A percentile compares a stretch with the other conserved stretches of the same genome.
phyloP scores from a whole-genome alignment of 305 asterid genomes.

The Fraxinus paxiana region DNA sequence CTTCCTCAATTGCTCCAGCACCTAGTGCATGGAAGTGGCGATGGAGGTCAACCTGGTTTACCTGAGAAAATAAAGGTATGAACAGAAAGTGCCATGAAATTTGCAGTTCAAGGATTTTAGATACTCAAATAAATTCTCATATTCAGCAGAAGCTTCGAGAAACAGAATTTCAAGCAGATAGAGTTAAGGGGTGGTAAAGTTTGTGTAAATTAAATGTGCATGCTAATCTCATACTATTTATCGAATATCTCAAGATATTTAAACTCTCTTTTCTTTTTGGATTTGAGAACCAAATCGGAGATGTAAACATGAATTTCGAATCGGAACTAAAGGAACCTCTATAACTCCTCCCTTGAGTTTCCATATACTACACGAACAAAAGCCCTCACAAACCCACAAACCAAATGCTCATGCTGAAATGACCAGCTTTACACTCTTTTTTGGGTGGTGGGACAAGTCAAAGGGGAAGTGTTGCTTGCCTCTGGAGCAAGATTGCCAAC shows the following conservation, averaged over 20 bases:
- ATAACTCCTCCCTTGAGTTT: background rate
- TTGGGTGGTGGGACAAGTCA: slow-evolving; percentile 6
- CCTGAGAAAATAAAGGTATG: slow-evolving; percentile 39
- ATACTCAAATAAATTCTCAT: background rate
- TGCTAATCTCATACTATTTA: background rate
- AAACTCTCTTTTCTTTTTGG: background rate
- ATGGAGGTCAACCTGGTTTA: slow-evolving; percentile 74
- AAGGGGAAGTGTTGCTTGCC: slow-evolving; percentile 41
- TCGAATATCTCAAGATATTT: background rate
- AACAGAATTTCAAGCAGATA: background rate
- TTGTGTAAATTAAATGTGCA: background rate
- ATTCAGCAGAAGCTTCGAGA: background rate
- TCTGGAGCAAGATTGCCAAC: slow-evolving; percentile 93
- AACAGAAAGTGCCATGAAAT: background rate
- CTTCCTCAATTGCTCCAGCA: slow-evolving; percentile 89
- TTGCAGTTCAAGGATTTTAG: background rate
- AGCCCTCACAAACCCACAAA: background rate
- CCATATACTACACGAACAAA: background rate
- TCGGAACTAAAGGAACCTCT: background rate
- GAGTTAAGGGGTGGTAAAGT: background rate
- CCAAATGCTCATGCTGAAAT: background rate
- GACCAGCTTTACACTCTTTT: background rate
- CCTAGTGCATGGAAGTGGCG: slow-evolving; percentile 78
- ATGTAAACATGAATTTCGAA: background rate
- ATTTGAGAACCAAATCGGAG: background rate